phyloP scores from a whole-genome alignment of 1,284 basidiomycete species.

The Pascua sp. region DNA sequence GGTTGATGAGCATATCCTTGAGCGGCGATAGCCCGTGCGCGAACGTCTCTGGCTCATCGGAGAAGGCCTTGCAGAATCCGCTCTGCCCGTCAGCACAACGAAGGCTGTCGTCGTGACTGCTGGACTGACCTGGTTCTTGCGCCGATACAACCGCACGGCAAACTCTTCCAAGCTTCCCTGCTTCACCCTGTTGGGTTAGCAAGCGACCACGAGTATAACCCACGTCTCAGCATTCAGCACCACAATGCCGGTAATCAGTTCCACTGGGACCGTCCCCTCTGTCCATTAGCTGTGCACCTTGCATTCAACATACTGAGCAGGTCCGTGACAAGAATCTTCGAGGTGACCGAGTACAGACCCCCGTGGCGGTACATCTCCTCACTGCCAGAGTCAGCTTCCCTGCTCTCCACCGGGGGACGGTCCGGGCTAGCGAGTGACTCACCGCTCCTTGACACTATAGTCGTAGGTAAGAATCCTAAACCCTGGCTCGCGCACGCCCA shows the following conservation, averaged over 20 bases:
- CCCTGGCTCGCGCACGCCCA: slow-evolving; percentile 84
- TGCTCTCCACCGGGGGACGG: not conserved
- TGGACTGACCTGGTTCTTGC: slow-evolving; percentile 63
- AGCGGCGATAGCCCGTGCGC: slow-evolving; percentile 86
- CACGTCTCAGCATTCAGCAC: slow-evolving; percentile 91
- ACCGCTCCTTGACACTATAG: slow-evolving; percentile 75
- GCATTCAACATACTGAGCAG: slow-evolving; percentile 63
- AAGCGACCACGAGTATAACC: slow-evolving; percentile 14
- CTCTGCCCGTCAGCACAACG: slow-evolving; percentile 46
- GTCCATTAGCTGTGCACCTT: not conserved
- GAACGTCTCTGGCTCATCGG: slow-evolving; percentile 92
- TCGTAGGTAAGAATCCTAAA: slow-evolving; percentile 82
- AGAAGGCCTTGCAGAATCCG: slow-evolving; percentile 95
- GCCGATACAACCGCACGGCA: slow-evolving; percentile 80
- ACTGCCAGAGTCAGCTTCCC: slow-evolving; percentile 50
- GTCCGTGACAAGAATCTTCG: slow-evolving; percentile 90
- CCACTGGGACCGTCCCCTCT: slow-evolving; percentile 70
- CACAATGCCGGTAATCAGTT: slow-evolving; percentile 85
- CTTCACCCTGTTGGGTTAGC: slow-evolving; percentile 61
- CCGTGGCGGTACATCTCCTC: slow-evolving; percentile 80
- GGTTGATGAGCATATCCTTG: slow-evolving; percentile 86
- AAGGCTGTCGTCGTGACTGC: too few relatives aligned
- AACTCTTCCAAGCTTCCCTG: slow-evolving; percentile 83
- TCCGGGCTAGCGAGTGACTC: slow-evolving; percentile 23
- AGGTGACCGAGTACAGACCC: slow-evolving; percentile 87